Conservation (phyloP, 2,329 filamentous ascomycete species). For the Lithohypha guttulata region DNA sequence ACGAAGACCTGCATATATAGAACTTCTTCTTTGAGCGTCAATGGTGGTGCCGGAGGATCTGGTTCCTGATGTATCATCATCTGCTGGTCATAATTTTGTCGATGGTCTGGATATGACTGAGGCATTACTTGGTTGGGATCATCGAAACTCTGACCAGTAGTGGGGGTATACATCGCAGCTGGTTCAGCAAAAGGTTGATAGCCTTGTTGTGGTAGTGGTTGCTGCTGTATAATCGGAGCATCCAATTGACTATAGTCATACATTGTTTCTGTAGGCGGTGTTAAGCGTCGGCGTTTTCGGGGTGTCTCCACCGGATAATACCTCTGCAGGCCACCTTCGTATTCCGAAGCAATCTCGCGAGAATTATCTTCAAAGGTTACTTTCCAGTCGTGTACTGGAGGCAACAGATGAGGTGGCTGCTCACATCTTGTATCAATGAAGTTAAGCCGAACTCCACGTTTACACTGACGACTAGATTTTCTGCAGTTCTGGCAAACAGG, state of each 20-base stretch:
- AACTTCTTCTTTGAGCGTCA: constrained; percentile 67
- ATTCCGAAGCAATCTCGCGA: constrained; percentile 79
- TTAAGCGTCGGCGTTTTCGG: constrained; percentile 16
- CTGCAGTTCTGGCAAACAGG: constrained; percentile 66
- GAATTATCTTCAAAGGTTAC: constrained; percentile 84
- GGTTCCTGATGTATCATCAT: constrained; percentile 15
- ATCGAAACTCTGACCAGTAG: constrained; percentile 25
- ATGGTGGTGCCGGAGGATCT: constrained; percentile 41
- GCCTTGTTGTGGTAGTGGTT: constrained; percentile 34
- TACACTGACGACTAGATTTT: constrained; percentile 77
- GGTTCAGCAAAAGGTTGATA: constrained; percentile 33
- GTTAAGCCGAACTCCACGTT: constrained; percentile 75
- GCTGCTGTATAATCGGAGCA: constrained; percentile 31
- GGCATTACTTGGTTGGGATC: constrained; percentile 23
- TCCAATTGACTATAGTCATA: constrained; percentile 27
- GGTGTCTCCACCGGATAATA: constrained; percentile 51
- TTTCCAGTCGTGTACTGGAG: constrained; percentile 54
- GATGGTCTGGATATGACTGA: constrained; percentile 24
- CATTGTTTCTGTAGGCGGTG: constrained; percentile 20
- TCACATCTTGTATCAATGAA: constrained; percentile 78
- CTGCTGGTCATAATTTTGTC: constrained; percentile 14
- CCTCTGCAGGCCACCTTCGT: constrained; percentile 63
- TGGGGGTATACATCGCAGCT: constrained; percentile 32
- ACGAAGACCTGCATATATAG: constrained; percentile 88
- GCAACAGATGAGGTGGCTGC: constrained; percentile 46